Evolutionary conservation across 805 yeast species (phyloP), one percentile per base, ranked within the genome.

Genomic region (Sugiyamaella smithiae): DNA sequence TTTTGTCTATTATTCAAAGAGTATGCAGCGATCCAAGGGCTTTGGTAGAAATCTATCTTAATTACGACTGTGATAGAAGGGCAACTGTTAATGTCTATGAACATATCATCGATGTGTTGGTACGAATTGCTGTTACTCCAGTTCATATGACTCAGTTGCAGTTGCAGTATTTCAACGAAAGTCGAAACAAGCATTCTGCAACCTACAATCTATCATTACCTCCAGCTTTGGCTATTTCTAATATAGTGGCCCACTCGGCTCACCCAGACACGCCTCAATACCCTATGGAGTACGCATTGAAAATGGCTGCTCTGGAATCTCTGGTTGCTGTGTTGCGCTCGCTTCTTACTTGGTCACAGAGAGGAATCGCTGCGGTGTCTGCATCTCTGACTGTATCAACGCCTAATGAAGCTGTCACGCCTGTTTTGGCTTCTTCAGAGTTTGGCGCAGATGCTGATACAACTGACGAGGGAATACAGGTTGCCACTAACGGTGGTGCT

Each of bases 41-140:
- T 16, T 71, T 95, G 53, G 88, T 95, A 50, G 99, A 93, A 68
- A 81, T 93, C 51, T 93, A 91, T 63, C 75, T 93, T 60, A 93
- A 93, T 67, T 95, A 93, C 66, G 99, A 93, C 67, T 93, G 99
- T 72, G 96, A 89, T 64, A 71, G 81, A 26, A 68, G 78, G 1
- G 72, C 76, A 16, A 78, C 83, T 75, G 85, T 93, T 32, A 93
- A 93, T 64, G 74, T 90, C 43, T 88, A 90, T 67, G 99, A 93
- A 67, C 74, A 81, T 44, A 73, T 89, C 37, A 80, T 89, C 46
- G 90, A 88, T 56, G 83, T 85, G 57, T 73, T 93, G 55, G 85
- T 88, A 60, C 51, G 83, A 72, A 64, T 74, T 75, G 83, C 97
- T 0, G 69, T 87, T 31, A 74, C 84, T 0, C 76, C 88, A 50